Evolutionary conservation across 2,329 filamentous ascomycete species (phyloP).

Genomic region (Pseudogymnoascus sp.): DNA sequence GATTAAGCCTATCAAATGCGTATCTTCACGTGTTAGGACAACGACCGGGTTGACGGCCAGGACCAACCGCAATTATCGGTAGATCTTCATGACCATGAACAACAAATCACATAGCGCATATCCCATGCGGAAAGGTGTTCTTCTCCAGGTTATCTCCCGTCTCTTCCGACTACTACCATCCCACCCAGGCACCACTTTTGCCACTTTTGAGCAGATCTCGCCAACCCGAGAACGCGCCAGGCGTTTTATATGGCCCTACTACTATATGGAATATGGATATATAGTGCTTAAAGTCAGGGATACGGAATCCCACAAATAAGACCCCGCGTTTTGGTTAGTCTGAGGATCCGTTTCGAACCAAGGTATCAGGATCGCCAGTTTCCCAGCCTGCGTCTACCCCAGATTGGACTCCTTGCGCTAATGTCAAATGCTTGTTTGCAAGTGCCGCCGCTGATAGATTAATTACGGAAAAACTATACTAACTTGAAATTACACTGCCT

Average conservation of each 20-base stretch:
- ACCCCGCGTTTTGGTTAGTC: not conserved
- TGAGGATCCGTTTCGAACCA: not conserved
- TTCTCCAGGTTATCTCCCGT: not conserved
- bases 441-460: constrained; percentile 4
- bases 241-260: not conserved
- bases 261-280: not conserved
- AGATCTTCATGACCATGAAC: not conserved
- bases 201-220: not conserved
- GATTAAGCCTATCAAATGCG: not conserved
- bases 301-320: constrained; percentile 6
- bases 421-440: not conserved
- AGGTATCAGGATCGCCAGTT: constrained; percentile 1
- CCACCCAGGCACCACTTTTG: not conserved
- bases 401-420: not conserved
- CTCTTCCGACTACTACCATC: not conserved
- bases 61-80: not conserved
- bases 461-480: constrained; percentile 4
- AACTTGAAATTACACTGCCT: not conserved
- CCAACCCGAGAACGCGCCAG: not conserved
- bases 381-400: not conserved
- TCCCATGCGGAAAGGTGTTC: not conserved
- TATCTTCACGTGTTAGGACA: not conserved
- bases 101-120: not conserved
- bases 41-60: not conserved
- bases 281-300: not conserved